These are phyloP conservation scores for Pseudopyricularia javanii DNA, from an alignment of 2,329 filamentous ascomycete genomes.

Conservation along the genomic window DNA sequence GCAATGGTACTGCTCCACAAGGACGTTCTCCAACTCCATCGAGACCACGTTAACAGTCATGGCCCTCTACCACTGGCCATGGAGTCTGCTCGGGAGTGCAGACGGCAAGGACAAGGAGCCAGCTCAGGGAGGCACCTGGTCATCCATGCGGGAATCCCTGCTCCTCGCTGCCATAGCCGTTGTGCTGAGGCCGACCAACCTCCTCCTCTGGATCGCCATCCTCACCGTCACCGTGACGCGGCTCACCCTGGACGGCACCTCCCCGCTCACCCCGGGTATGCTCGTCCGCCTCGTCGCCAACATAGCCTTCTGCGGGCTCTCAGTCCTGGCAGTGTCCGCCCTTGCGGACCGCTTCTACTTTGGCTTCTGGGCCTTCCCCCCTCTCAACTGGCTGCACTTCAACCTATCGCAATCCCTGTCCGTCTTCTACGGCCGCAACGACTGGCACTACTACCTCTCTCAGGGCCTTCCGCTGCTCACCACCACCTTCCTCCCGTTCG, in stretches of 20 bases:
- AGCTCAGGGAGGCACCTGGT: background rate
- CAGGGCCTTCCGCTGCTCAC: conserved; percentile 83
- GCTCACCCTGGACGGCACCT: conserved; percentile 24
- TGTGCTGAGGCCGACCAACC: conserved; percentile 79
- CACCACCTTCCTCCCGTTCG: conserved; percentile 72
- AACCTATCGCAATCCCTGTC: conserved; percentile 82
- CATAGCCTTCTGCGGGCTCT: conserved; percentile 47
- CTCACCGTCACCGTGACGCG: conserved; percentile 29
- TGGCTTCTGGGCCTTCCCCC: conserved; percentile 75
- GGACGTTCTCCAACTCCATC: conserved; percentile 87
- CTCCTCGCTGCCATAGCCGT: conserved; percentile 70
- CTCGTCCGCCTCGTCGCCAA: conserved; percentile 48
- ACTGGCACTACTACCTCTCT: conserved; percentile 84
- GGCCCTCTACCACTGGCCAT: conserved; percentile 78
- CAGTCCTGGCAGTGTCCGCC: conserved; percentile 50
- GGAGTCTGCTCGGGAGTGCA: conserved; percentile 48
- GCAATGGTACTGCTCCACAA: conserved; percentile 92
- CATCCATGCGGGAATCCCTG: conserved; percentile 46
- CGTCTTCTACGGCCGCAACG: conserved; percentile 83
- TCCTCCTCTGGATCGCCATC: conserved; percentile 70
- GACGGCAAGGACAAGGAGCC: background rate
- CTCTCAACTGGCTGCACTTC: conserved; percentile 77
- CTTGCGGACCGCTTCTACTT: conserved; percentile 70
- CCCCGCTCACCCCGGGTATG: conserved; percentile 28
- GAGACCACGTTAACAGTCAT: conserved; percentile 78